Evolutionary conservation across 129 eudicot genomes (phyloP).

Genomic region (Calendula officinalis): DNA sequence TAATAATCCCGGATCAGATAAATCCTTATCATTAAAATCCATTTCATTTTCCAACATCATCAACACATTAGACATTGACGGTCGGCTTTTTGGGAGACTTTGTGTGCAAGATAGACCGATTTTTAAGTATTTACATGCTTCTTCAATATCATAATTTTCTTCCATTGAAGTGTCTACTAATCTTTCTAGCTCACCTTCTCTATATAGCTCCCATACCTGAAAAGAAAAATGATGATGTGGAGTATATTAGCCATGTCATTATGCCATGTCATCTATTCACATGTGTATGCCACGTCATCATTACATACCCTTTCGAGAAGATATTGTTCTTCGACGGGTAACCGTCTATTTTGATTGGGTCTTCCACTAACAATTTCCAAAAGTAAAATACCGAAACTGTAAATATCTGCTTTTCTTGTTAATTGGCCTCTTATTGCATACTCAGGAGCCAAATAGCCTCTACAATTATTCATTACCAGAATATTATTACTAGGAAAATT

Average conservation of each 20-base stretch:
- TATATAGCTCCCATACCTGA: slow-evolving; percentile 70
- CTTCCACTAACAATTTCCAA: slow-evolving; percentile 88
- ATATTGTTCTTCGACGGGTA: slow-evolving; percentile 64
- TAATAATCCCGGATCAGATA: slow-evolving; percentile 57
- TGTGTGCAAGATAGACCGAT: slow-evolving; percentile 81
- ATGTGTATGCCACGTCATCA: slow-evolving; percentile 7
- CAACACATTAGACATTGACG: slow-evolving; percentile 64
- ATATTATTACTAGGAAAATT: slow-evolving; percentile 6
- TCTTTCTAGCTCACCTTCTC: slow-evolving; percentile 43
- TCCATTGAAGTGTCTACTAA: slow-evolving; percentile 51
- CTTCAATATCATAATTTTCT: slow-evolving; percentile 44
- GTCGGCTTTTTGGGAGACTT: slow-evolving; percentile 62
- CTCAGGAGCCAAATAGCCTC: slow-evolving; percentile 99
- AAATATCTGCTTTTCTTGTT: slow-evolving; percentile 93
- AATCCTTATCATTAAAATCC: slow-evolving; percentile 40
- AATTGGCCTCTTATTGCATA: slow-evolving; percentile 84
- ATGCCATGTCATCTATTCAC: slow-evolving; percentile 8
- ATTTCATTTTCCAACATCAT: slow-evolving; percentile 56
- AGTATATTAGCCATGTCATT: slow-evolving; percentile 16
- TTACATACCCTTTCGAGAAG: slow-evolving; percentile 77
- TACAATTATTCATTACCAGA: slow-evolving; percentile 24
- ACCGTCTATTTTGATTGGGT: slow-evolving; percentile 54
- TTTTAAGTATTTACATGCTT: slow-evolving; percentile 61
- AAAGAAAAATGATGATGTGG: background rate
- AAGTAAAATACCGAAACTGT: slow-evolving; percentile 84